These are phyloP conservation scores for Moringa oleifera DNA, from an alignment of 345 rosid species.

Conservation along the genomic window DNA sequence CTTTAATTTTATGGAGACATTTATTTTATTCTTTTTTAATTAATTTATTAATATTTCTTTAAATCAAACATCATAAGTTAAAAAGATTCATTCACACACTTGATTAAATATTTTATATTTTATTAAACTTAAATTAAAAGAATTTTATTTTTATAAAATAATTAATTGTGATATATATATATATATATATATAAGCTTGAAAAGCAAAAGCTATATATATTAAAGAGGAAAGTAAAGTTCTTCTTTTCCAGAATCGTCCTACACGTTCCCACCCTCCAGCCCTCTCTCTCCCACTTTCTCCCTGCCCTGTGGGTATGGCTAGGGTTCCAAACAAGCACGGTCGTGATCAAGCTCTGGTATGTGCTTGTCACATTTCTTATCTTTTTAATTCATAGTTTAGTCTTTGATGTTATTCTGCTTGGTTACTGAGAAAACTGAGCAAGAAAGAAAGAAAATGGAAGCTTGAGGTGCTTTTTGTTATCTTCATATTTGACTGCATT, in stretches of 20 bases:
- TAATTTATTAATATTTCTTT: too few relatives aligned
- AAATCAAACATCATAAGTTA: too few relatives aligned
- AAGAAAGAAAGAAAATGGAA: not conserved
- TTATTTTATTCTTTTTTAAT: too few relatives aligned
- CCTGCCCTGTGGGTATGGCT: conserved; percentile 14
- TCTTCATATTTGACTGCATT: not conserved
- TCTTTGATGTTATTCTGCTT: not conserved
- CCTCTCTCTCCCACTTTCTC: conserved; percentile 10
- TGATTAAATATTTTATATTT: too few relatives aligned
- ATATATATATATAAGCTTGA: too few relatives aligned
- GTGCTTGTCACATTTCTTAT: not conserved
- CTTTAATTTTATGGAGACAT: too few relatives aligned
- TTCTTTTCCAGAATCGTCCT: conserved; percentile 22
- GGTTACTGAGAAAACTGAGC: not conserved
- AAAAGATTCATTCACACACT: too few relatives aligned
- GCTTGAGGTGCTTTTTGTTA: not conserved
- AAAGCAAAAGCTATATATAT: too few relatives aligned
- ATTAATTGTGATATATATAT: too few relatives aligned
- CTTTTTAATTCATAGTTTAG: not conserved
- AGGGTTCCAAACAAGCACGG: conserved; percentile 49
- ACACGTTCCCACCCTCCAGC: not conserved
- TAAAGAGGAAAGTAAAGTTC: too few relatives aligned
- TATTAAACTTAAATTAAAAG: too few relatives aligned
- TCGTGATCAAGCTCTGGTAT: conserved; percentile 61
- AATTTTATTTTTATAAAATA: too few relatives aligned